A percentile compares a stretch with the other conserved stretches of the same genome.
These are phyloP conservation scores for Aspergillus sp. DNA, from an alignment of 2,329 filamentous ascomycete genomes.

Conservation along the genomic window DNA sequence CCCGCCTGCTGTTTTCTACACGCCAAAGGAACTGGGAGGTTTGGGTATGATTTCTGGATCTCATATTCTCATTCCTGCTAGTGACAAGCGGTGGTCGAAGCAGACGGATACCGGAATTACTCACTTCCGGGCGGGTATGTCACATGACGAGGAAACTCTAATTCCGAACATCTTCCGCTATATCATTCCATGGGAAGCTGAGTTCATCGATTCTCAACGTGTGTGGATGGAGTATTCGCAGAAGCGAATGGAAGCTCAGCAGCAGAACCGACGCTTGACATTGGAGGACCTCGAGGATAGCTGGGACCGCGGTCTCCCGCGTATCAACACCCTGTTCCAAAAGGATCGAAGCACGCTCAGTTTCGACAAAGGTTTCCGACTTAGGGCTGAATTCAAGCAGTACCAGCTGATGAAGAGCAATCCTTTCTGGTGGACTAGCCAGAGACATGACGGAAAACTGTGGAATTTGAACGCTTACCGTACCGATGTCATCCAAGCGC, in stretches of 20 bases:
- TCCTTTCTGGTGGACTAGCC: conserved; percentile 98
- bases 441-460: conserved; percentile 92
- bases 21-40: conserved; percentile 93
- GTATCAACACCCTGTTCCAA: conserved; percentile 98
- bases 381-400: conserved; percentile 93
- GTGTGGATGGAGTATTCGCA: conserved; percentile 99
- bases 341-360: conserved; percentile 95
- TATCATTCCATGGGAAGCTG: conserved; percentile 97
- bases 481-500: conserved; percentile 92
- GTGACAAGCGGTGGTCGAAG: conserved; percentile 97
- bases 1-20: conserved; percentile 97
- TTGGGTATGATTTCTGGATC: conserved; percentile 98
- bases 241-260: conserved; percentile 93
- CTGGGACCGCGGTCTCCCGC: conserved; percentile 94
- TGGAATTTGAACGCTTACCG: conserved; percentile 97
- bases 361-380: conserved; percentile 97
- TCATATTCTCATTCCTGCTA: conserved; percentile 94
- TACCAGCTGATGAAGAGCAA: conserved; percentile 99
- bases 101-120: conserved; percentile 97
- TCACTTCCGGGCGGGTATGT: conserved; percentile 96
- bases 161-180: conserved; percentile 99
- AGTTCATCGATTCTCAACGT: conserved; percentile 97
- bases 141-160: conserved; percentile 92
- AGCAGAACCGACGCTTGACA: conserved; percentile 91
- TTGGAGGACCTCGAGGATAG: conserved; percentile 96